Evolutionary conservation across 345 rosid species (phyloP).

Genomic region (Lepidium aucheri): DNA sequence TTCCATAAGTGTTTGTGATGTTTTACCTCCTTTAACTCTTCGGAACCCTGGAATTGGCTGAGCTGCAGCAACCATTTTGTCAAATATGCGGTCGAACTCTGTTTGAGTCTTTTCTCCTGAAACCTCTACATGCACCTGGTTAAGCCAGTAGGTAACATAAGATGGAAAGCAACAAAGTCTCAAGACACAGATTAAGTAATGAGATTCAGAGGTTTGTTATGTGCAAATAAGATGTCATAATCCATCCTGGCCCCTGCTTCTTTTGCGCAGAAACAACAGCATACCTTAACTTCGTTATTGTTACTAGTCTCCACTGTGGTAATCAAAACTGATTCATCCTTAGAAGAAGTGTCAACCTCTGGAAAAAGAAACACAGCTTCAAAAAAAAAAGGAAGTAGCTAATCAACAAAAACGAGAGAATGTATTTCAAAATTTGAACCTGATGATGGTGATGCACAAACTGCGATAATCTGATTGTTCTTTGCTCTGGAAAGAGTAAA

Average conservation of each 20-base stretch:
- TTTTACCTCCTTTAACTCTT: slow-evolving; percentile 83
- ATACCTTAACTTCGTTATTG: slow-evolving; percentile 24
- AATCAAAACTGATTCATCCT: slow-evolving; percentile 42
- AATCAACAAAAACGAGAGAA: not conserved
- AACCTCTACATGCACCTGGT: slow-evolving; percentile 57
- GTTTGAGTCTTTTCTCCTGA: slow-evolving; percentile 61
- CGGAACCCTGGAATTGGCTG: slow-evolving; percentile 98
- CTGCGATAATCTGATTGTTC: slow-evolving; percentile 15
- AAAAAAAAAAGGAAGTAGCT: not conserved
- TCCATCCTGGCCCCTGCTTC: not conserved
- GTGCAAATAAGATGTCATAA: not conserved
- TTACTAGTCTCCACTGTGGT: slow-evolving; percentile 3
- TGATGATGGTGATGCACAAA: slow-evolving; percentile 43
- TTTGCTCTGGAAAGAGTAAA: slow-evolving; percentile 30
- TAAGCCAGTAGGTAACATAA: slow-evolving; percentile 2
- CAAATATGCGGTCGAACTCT: slow-evolving; percentile 54
- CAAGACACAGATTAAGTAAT: not conserved
- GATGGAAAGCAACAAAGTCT: not conserved
- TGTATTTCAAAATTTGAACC: slow-evolving; percentile 26
- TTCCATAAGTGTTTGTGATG: not conserved
- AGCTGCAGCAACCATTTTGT: slow-evolving; percentile 88
- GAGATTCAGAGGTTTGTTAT: not conserved
- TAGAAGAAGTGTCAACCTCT: slow-evolving; percentile 44
- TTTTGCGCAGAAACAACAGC: not conserved
- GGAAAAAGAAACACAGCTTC: not conserved